phyloP scores from a whole-genome alignment of 1,284 basidiomycete species.

The Psilocybe mexicana region DNA sequence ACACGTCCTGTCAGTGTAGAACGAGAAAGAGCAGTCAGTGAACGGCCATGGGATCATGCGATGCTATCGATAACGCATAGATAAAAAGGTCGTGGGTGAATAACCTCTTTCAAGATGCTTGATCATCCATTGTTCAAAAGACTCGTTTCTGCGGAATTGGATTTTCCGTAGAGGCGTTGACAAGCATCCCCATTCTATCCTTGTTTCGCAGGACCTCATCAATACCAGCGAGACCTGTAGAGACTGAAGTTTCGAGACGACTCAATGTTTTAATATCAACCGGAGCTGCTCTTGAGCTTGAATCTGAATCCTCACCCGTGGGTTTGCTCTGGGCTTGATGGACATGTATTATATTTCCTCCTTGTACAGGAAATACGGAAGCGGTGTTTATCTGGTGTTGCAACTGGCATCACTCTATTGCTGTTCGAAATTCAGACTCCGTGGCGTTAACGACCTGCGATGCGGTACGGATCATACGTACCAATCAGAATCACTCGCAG shows the following conservation, averaged over 20 bases:
- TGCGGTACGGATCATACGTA: slow-evolving; percentile 21
- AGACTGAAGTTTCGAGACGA: slow-evolving; percentile 4
- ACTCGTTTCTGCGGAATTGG: neutral
- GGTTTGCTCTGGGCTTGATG: slow-evolving; percentile 11
- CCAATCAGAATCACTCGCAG: neutral
- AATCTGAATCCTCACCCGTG: neutral
- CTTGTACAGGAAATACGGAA: neutral
- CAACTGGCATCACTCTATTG: neutral
- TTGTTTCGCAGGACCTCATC: neutral
- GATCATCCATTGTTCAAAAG: neutral
- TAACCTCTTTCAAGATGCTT: neutral
- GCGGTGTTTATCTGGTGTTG: neutral
- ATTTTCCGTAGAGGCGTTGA: slow-evolving; percentile 1
- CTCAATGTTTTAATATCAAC: slow-evolving; percentile 5
- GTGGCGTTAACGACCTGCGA: slow-evolving; percentile 10
- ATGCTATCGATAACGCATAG: neutral
- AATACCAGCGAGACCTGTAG: neutral
- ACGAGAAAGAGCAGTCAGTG: neutral
- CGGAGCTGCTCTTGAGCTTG: neutral
- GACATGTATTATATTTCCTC: neutral
- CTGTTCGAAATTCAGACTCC: slow-evolving; percentile 16
- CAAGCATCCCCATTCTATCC: neutral
- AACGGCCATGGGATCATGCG: neutral
- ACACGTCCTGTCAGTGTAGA: neutral
- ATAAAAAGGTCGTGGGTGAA: neutral